Base-by-base conservation (phyloP, 1,284 basidiomycete species). In the Pterulicium gracile region DNA sequence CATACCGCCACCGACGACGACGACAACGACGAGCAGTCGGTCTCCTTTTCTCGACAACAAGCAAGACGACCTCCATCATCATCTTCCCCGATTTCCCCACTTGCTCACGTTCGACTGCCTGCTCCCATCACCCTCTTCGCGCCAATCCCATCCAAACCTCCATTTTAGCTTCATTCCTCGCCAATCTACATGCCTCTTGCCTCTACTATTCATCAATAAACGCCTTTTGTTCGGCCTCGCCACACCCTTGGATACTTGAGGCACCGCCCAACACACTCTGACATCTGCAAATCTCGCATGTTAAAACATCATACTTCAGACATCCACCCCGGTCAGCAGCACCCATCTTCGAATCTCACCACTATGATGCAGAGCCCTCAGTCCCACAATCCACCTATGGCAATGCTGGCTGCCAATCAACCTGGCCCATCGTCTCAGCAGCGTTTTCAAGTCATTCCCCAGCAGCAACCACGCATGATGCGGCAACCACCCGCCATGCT, bases 291-390 rank as follows among this genome's bases (percentile, higher is more conserved):
- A 15, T 4, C 15, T 39, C 36, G 19, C 36, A 39, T 39, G 36
- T 39, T 39, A 17, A 39, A 18, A 39, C 36, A 13, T 18, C 36
- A 15, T 18, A 39, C n/a, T 17, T 15, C n/a, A 13, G 36, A 5
- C 15, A 15, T 39, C 36, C 19, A 15, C n/a, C 52, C 51, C 1
- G 36, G 50, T 14, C 63, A 60, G 42, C 59, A 55, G 48, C 62
- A 63, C 43, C 60, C 54, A 47, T 47, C 52, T 45, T 17, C 43
- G 24, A 56, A 53, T 44, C 63, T 62, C 43, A 57, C 63, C 52
- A 52, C 56, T 52, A 57, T 63, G 50, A 56, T 66, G 52, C 15
- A 54, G 24, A 59, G 54, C 45, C 19, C 50, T 48, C 50, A 57
- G 36, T 18, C n/a, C 36, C 36, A 13, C 42, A 56, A 54, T 42